Percentiles rank a stretch among this genome's conserved stretches.
Conservation (phyloP, 2,329 filamentous ascomycete species). For the Nothophaeocryptopus gaeumannii region DNA sequence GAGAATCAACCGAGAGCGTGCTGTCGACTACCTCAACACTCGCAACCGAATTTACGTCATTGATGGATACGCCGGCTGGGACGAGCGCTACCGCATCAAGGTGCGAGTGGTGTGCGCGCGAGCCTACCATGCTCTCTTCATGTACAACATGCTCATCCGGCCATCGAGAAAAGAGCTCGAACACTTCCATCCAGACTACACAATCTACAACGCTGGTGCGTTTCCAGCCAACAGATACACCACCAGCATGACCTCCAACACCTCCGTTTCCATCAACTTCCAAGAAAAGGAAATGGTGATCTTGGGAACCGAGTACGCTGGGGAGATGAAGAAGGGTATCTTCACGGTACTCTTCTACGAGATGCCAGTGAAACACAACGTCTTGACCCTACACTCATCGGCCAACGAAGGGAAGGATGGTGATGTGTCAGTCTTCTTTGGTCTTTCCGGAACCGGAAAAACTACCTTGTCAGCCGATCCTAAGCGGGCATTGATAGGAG, state of each 20-base stretch:
- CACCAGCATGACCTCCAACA: conserved; percentile 96
- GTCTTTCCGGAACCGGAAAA: conserved; percentile 97
- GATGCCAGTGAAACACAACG: conserved; percentile 99
- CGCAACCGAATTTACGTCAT: conserved; percentile 98
- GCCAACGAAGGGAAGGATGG: conserved; percentile 94
- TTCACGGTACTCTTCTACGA: conserved; percentile 99
- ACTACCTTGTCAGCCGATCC: conserved; percentile 96
- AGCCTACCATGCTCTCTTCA: conserved; percentile 99
- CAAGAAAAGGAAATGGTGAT: conserved; percentile 99
- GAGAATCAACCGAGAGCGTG: conserved; percentile 99
- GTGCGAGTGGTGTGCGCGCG: conserved; percentile 98
- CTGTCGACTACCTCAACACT: conserved; percentile 98
- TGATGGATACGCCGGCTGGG: conserved; percentile 97
- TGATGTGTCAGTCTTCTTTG: conserved; percentile 99
- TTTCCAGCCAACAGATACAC: conserved; percentile 99
- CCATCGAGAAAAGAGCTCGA: conserved; percentile 87
- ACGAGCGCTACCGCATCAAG: conserved; percentile 94
- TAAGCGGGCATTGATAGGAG: conserved; percentile 92
- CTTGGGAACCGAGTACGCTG: conserved; percentile 93
- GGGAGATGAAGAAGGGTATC: conserved; percentile 54
- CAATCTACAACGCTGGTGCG: conserved; percentile 97
- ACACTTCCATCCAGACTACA: conserved; percentile 98
- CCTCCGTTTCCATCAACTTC: conserved; percentile 98
- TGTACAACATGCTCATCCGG: conserved; percentile 99
- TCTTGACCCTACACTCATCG: conserved; percentile 95